Evolutionary conservation across 257 asterid genomes (phyloP), one percentile per base, ranked within the genome.

Genomic region (Avicennia marina): DNA sequence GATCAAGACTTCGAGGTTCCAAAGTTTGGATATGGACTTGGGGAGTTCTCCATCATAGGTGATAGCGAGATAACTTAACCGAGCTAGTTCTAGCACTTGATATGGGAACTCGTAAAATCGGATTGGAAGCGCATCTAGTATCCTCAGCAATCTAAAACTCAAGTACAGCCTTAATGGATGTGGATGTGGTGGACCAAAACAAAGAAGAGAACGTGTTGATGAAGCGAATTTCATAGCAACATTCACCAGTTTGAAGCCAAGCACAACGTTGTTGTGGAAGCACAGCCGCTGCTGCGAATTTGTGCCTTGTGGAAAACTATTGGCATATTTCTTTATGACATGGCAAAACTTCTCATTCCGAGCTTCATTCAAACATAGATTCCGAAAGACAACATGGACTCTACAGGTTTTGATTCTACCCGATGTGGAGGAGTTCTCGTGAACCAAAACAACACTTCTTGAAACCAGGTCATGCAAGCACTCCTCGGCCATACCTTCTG

Each of bases 401-500:
- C 11, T 7, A 6, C 33, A 24, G 1, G 18, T 49, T 11, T 25
- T 49, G 17, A 22, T 11, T 49, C n/a, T 49, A 2, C 33, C 29
- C 0, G 2, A n/a, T 1, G 24, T 27, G 21, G 18, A 15, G 12
- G 39, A 13, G 7, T 10, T 5, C 13, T 43, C 18, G 15, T 27
- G 16, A 18, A 44, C 54, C 7, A 58, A 27, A 26, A 44, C 19
- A n/a, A 58, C 41, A 17, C 10, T 45, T 27, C 53, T 55, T 7
- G 19, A 5, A 11, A 45, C 49, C n/a, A 69, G 74, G 7, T 62
- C 34, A 4, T 1, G 0, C 34, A 69, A 56, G 15, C 16, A 38
- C 6, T 63, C 56, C 32, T 24, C 29, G 0, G 61, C 70, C 36
- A 63, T 27, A 12, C 40, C 24, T 36, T 69, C 75, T 7, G 57